phyloP scores from a whole-genome alignment of 306 rosid genomes.

The Fragaria iinumae region DNA sequence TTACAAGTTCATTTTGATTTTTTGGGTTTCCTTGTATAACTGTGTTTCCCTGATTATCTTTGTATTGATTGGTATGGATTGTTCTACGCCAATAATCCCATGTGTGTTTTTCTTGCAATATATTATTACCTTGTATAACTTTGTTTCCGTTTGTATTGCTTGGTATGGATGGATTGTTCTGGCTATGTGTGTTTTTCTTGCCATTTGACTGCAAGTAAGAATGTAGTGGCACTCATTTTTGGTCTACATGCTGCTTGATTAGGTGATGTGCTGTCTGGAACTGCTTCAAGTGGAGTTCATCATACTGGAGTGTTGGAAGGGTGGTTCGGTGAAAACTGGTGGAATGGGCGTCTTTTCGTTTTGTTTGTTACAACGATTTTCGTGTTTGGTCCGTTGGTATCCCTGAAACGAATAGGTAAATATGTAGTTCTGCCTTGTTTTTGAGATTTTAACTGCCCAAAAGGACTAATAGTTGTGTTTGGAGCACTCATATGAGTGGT shows the following conservation, averaged over 20 bases:
- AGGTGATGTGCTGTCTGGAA: slow-evolving; percentile 77
- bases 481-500: neutral
- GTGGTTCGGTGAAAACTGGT: slow-evolving; percentile 69
- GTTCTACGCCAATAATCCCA: too few species aligned
- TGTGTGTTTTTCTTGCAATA: too few species aligned
- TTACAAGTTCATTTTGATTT: neutral
- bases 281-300: slow-evolving; percentile 56
- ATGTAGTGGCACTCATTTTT: neutral
- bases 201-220: neutral
- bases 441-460: neutral
- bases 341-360: slow-evolving; percentile 55
- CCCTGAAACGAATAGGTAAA: slow-evolving; percentile 60
- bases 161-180: neutral
- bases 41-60: too few species aligned
- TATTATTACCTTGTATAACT: neutral
- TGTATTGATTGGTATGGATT: too few species aligned
- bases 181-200: neutral
- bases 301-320: slow-evolving; percentile 70
- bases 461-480: neutral
- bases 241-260: neutral
- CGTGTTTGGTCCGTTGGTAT: slow-evolving; percentile 60
- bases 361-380: slow-evolving; percentile 49
- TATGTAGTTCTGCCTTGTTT: neutral
- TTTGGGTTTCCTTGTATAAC: neutral
- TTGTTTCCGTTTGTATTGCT: neutral